Conservation (phyloP, 768 basidiomycete species). For the Neoboletus magnificus region DNA sequence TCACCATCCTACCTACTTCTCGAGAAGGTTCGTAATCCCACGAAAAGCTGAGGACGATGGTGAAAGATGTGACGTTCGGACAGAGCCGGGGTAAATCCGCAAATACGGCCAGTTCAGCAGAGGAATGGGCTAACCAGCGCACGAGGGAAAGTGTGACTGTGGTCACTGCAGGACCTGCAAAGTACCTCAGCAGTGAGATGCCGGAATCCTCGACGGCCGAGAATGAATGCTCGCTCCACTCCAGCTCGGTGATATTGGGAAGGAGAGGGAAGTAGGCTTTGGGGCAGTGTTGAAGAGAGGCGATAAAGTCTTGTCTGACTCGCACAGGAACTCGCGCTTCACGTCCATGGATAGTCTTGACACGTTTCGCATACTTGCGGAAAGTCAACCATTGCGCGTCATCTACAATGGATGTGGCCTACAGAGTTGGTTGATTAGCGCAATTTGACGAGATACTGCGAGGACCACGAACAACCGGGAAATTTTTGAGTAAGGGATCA, state of each 20-base stretch:
- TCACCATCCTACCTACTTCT: conserved; percentile 16
- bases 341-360: conserved; percentile 10
- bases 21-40: conserved; percentile 7
- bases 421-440: neutral
- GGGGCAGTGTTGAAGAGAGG: conserved; percentile 10
- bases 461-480: conserved; percentile 3
- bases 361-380: conserved; percentile 21
- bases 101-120: conserved; percentile 11
- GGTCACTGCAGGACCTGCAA: conserved; percentile 12
- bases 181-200: conserved; percentile 14
- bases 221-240: conserved; percentile 13
- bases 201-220: conserved; percentile 1
- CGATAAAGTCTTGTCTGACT: conserved; percentile 1
- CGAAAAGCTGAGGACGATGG: conserved; percentile 1
- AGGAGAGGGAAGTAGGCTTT: conserved; percentile 17
- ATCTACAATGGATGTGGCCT: conserved; percentile 1
- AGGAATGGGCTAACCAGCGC: conserved; percentile 10
- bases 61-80: conserved; percentile 21
- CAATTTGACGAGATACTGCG: neutral
- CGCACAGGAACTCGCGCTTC: neutral
- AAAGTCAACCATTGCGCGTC: conserved; percentile 19
- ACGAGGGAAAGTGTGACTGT: conserved; percentile 9
- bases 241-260: conserved; percentile 16
- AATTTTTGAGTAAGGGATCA: conserved; percentile 6
- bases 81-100: conserved; percentile 15